Base-by-base conservation (phyloP, 441 rosid genomes). In the Theobroma grandiflorum region DNA sequence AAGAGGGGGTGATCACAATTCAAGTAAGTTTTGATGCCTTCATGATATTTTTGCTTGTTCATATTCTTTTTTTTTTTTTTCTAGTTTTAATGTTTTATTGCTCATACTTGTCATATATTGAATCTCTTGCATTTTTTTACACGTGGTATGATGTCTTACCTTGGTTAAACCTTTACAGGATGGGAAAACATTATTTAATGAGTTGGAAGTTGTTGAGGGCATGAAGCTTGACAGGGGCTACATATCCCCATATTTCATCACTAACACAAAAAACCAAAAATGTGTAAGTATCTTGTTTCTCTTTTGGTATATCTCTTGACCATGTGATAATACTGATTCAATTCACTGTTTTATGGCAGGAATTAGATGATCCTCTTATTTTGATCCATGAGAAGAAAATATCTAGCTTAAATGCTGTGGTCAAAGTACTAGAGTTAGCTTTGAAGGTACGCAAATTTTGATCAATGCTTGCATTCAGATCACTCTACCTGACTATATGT, bases 201-300 rank as follows among this genome's bases (percentile, higher is more conserved):
- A 95, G 86, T 78, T 95, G 80, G 98, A 95, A 87, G 95, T 95
- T 74, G 98, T 95, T 6, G 97, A 95, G 81, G 98, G 98, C 43
- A 93, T 95, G 98, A 95, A 93, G 85, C 85, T 95, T 49, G 97
- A 95, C 76, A 88, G 97, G 78, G 98, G 98, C n/a, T 95, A 93
- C 75, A 95, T 90, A 43, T 95, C 97, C 11, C 97, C 98, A n/a
- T 95, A 95, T 77, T 95, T 95, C 77, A 85, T 92, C 78, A 95
- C 98, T n/a, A 88, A 93, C 76, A 89, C 81, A 47, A 95, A 95
- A 85, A 95, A 76, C 80, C 98, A 93, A 82, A 95, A 95, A 93
- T 95, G 98, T 74, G 98, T 95, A 88, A 84, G 95, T 66, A 53
- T 75, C 70, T 65, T 31, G 10, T 49, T 47, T 55, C 42, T 62